Evolutionary conservation across 768 basidiomycete genomes (phyloP).

Genomic region (Trametopsis cervina): DNA sequence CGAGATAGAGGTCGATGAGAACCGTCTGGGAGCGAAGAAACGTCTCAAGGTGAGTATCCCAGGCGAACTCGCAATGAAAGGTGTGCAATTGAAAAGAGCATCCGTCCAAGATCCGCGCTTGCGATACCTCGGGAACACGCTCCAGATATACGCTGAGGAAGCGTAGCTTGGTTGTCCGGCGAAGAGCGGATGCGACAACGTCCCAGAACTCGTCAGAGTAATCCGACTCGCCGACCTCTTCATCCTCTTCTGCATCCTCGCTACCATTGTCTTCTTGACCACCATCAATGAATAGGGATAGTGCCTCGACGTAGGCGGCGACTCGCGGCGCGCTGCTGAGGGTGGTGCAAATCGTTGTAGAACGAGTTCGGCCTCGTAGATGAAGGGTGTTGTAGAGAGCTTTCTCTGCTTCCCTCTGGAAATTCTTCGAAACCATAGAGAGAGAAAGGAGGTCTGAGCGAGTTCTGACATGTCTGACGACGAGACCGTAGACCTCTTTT

Average conservation of each 20-base stretch:
- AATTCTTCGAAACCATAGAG: slow-evolving; percentile 50
- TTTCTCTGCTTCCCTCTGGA: slow-evolving; percentile 47
- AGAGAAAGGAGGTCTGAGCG: slow-evolving; percentile 50
- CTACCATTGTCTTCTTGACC: slow-evolving; percentile 15
- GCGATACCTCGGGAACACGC: slow-evolving; percentile 19
- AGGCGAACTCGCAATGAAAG: slow-evolving; percentile 62
- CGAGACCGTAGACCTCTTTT: slow-evolving; percentile 50
- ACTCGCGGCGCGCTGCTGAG: slow-evolving; percentile 41
- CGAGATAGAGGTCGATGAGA: slow-evolving; percentile 41
- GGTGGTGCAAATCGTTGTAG: slow-evolving; percentile 39
- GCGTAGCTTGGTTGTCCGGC: slow-evolving; percentile 37
- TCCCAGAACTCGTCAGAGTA: slow-evolving; percentile 42
- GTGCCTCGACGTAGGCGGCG: slow-evolving; percentile 43
- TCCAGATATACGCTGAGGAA: slow-evolving; percentile 44
- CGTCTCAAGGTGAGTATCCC: slow-evolving; percentile 48
- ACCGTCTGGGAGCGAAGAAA: slow-evolving; percentile 44
- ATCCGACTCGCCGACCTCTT: slow-evolving; percentile 15
- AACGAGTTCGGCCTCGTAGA: slow-evolving; percentile 33
- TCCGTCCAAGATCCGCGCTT: slow-evolving; percentile 32
- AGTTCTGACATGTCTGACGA: slow-evolving; percentile 44
- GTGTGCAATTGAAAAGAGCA: slow-evolving; percentile 48
- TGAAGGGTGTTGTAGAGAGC: slow-evolving; percentile 55
- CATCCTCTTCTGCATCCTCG: slow-evolving; percentile 15
- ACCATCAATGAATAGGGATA: slow-evolving; percentile 37
- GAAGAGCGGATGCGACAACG: slow-evolving; percentile 41